Base-by-base conservation (phyloP, 495 filamentous ascomycete genomes). In the Penicillium malachiteum region DNA sequence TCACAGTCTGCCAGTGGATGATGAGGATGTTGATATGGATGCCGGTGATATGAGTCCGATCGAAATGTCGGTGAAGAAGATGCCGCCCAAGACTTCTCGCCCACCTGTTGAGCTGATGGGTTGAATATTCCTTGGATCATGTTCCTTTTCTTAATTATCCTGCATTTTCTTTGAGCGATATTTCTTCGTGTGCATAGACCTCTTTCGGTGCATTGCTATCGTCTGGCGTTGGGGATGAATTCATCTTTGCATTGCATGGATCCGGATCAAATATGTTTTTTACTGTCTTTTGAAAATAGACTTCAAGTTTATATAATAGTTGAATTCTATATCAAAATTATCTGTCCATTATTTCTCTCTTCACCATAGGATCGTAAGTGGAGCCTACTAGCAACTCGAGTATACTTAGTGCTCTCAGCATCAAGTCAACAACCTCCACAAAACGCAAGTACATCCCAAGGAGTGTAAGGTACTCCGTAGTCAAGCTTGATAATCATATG, bases 81-180 rank as follows among this genome's bases (percentile, higher is more conserved):
- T 84, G 55, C 76, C 84, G 59, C 76, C 83, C 48, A 90, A 96
- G 69, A 98, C 94, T 2, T 59, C 85, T 5, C 78, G 92, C 48
- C 94, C 94, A 13, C 94, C 94, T 0, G 84, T 98, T 2, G 94
- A 97, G 75, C 72, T 97, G 70, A 96, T 97, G 90, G 68, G 81
- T 47, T 74, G 52, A 44, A 41, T 42, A 44, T 47, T 48, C 40
- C 5, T 17, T 49, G 32, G 12, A 2, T 9, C 8, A 10, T 37
- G 34, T 37, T 37, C 7, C 34, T 7, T 37, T 37, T 37, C 1
- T 37, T 37, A 9, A 3, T 37, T 13, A n/a, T n/a, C 12, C 12
- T 11, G 31, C 5, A 3, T 1, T 56, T 55, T 18, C 59, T 43
- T 45, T 45, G 59, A 57, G 50, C 43, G 35, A 58, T 62, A 58